Evolutionary conservation across 768 basidiomycete genomes (phyloP), one percentile per base, ranked within the genome.

Genomic region (Tylopilus rubrobrunneus): DNA sequence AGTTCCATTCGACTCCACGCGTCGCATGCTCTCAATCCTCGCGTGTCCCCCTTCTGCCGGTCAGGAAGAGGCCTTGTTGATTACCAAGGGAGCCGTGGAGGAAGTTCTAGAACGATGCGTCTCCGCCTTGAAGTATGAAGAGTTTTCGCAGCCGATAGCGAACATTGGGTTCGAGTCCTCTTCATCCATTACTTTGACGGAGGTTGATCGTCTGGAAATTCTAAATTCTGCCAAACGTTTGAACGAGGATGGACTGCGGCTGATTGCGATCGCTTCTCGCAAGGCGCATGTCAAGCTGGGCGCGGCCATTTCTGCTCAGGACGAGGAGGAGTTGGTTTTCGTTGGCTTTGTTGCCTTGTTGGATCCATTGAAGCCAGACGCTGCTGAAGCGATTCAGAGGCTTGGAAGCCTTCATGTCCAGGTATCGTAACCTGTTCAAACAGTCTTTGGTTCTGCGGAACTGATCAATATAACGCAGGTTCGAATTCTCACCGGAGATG

Each of bases 401-500:
- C 61, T 69, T 15, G 62, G 66, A 9, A 54, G 29, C 15, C 66
- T 63, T 42, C 66, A 68, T 19, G 68, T 69, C 11, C 67, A 69
- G 65, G 67, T 69, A 61, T 46, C 23, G 45, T 37, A 37, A 34
- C 15, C n/a, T 17, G 12, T 48, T 52, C 39, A 10, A 14, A 37
- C 5, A 7, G 45, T 53, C 7, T 14, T 1, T 31, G n/a, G 4
- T 46, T 21, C 9, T 36, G 17, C 42, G 57, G 51, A 63, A 53
- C 37, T 54, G 43, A 48, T 25, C n/a, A 28, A 45, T 17, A 42
- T 40, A 12, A 41, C 10, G 1, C n/a, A 67, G 69, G 66, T 68
- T 11, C 69, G 69, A 45, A 73, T 71, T 55, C 71, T 71, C 34
- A 71, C 71, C 2, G 72, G 71, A 33, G 71, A 71, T 45, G 62